phyloP scores from a whole-genome alignment of 257 asterid genomes.

The Phtheirospermum japonicum region DNA sequence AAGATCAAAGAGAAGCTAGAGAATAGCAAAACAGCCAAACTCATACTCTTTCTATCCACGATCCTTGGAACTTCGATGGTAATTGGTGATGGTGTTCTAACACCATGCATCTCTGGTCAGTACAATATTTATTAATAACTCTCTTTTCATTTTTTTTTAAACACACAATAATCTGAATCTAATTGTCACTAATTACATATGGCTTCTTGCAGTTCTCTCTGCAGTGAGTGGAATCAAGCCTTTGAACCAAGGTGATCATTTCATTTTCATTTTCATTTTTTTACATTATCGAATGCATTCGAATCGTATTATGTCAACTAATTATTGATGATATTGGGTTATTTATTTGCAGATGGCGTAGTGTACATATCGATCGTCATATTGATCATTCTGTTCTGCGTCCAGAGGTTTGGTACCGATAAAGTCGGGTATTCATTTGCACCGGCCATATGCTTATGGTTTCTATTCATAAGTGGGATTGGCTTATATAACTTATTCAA shows the following conservation, averaged over 20 bases:
- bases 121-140: background rate
- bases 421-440: constrained; percentile 72
- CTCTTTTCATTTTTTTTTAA: too few species aligned
- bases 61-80: constrained; percentile 86
- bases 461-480: constrained; percentile 39
- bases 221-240: too few species aligned
- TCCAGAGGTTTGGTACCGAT: constrained; percentile 72
- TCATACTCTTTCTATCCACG: constrained; percentile 50
- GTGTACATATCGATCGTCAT: constrained; percentile 52
- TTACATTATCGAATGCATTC: too few species aligned
- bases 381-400: constrained; percentile 43
- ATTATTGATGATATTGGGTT: background rate
- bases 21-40: constrained; percentile 45
- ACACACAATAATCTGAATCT: too few species aligned
- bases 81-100: constrained; percentile 78
- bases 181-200: too few species aligned
- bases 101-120: constrained; percentile 76
- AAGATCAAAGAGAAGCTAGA: constrained; percentile 45
- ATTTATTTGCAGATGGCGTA: constrained; percentile 36
- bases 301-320: too few species aligned
- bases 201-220: too few species aligned
- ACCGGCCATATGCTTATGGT: constrained; percentile 61
- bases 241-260: too few species aligned
- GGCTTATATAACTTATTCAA: constrained; percentile 55
- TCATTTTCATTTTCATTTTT: too few species aligned